Conservation (phyloP, 2,329 filamentous ascomycete species). For the Aspergillus fijiensis region DNA sequence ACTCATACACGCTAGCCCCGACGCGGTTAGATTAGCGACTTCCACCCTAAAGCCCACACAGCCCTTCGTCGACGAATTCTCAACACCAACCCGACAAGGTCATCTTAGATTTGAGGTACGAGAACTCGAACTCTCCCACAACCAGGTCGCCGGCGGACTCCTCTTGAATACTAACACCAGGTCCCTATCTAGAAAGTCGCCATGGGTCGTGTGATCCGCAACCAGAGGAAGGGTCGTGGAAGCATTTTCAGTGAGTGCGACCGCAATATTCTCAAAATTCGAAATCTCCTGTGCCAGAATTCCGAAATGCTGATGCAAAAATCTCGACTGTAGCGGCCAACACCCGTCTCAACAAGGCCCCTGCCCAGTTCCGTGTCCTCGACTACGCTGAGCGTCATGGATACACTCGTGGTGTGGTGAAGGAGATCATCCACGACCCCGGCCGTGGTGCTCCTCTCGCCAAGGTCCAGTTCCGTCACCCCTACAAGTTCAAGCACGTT, state of each 20-base stretch:
- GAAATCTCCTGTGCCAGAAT: constrained; percentile 15
- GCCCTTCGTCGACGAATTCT: constrained; percentile 42
- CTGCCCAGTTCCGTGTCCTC: constrained; percentile 93
- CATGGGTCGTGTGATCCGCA: constrained; percentile 71
- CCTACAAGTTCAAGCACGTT: constrained; percentile 96
- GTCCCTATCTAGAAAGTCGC: constrained; percentile 42
- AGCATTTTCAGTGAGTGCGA: constrained; percentile 70
- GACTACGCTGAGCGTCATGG: constrained; percentile 97
- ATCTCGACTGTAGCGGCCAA: constrained; percentile 61
- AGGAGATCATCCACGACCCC: constrained; percentile 98
- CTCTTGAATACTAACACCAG: constrained; percentile 37
- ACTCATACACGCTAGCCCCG: constrained; percentile 31
- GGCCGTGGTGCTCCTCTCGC: constrained; percentile 97
- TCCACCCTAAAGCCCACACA: constrained; percentile 48
- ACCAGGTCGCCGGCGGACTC: constrained; percentile 30
- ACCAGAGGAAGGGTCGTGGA: constrained; percentile 75
- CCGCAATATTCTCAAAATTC: constrained; percentile 25
- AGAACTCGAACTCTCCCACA: constrained; percentile 29
- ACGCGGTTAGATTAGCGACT: constrained; percentile 48
- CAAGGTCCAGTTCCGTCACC: constrained; percentile 94
- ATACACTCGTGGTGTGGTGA: constrained; percentile 95
- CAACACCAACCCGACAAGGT: constrained; percentile 44
- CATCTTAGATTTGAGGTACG: constrained; percentile 47
- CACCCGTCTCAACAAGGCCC: constrained; percentile 91
- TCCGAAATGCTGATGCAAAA: constrained; percentile 32